Evolutionary conservation across 345 rosid genomes (phyloP), one percentile per base, ranked within the genome.

Genomic region (Trapa incisa): DNA sequence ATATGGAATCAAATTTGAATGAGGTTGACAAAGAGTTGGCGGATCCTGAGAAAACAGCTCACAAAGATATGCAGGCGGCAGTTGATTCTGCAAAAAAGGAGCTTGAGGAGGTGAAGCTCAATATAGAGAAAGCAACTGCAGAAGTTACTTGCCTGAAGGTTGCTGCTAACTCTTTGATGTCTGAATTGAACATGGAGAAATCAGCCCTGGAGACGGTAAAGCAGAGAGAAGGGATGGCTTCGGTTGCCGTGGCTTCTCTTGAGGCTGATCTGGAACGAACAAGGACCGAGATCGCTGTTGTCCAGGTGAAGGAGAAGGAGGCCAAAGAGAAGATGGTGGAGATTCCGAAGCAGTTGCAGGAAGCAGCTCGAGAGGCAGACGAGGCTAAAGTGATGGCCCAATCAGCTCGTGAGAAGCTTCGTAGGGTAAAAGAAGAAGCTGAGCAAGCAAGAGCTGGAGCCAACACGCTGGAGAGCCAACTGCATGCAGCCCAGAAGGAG

Each of bases 221-320:
- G 74, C 86, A 86, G 78, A 80, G 90, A 80, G 97, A 93, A 84
- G 97, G 91, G 69, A 82, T 86, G 89, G 94, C 96, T 14, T 82
- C 89, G 5, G 73, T 85, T 39, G 85, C 93, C 33, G 93, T 88
- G 69, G 80, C 89, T 73, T 85, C 96, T 63, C 74, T 89, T 65
- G 83, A 86, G 80, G 87, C 86, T 68, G 98, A 93, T 75, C 72
- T 93, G 61, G 89, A 90, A 43, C 80, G 70, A 47, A 86, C 89
- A 5, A 80, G 68, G 76, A 77, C 85, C 0, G 87, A 87, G 76
- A 81, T 77, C 64, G 86, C 85, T 32, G 64, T 80, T 35, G 80
- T 76, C 71, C 87, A 80, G 77, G 80, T 71, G 69, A 87, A 81
- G 67, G 97, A 82, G 70, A 83, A 84, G 74, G 92, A 87, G 81